Evolutionary conservation across 768 basidiomycete species (phyloP).

Genomic region (Tricholoma matsutake): DNA sequence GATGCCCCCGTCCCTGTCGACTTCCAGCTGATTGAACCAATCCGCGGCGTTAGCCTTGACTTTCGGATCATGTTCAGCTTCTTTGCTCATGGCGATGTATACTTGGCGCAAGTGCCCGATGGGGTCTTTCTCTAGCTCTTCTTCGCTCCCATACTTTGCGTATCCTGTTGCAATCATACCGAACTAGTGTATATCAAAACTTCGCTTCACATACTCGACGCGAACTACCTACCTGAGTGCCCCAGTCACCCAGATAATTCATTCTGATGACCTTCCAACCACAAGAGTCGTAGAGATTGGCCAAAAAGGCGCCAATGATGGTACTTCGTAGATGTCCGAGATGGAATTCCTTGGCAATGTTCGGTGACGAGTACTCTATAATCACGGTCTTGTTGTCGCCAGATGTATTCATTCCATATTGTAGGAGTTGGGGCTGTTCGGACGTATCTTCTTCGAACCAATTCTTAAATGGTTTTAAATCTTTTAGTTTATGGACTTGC

Average conservation of each 20-base stretch:
- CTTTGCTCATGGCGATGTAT: constrained; percentile 92
- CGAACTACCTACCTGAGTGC: constrained; percentile 72
- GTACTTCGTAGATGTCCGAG: constrained; percentile 95
- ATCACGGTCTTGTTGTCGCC: constrained; percentile 82
- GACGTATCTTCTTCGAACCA: neutral
- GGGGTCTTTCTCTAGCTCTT: constrained; percentile 79
- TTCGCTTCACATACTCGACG: neutral
- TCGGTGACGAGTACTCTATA: constrained; percentile 93
- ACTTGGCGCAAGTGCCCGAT: constrained; percentile 95
- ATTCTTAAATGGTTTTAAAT: constrained; percentile 41
- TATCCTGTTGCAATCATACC: constrained; percentile 90
- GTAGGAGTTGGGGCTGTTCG: constrained; percentile 45
- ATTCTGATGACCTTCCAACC: constrained; percentile 91
- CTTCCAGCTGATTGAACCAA: constrained; percentile 93
- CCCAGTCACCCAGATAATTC: constrained; percentile 99
- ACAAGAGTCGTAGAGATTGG: constrained; percentile 86
- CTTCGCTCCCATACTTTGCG: constrained; percentile 86
- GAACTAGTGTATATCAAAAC: constrained; percentile 43
- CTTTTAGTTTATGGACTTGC: constrained; percentile 72
- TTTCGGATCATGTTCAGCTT: constrained; percentile 65
- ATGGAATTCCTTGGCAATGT: constrained; percentile 98
- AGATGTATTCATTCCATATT: constrained; percentile 78
- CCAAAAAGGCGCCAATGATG: constrained; percentile 96
- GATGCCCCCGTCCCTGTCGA: constrained; percentile 58
- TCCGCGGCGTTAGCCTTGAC: constrained; percentile 76